Base-by-base conservation (phyloP, 2,329 filamentous ascomycete genomes). In the Pseudocercospora eumusae region DNA sequence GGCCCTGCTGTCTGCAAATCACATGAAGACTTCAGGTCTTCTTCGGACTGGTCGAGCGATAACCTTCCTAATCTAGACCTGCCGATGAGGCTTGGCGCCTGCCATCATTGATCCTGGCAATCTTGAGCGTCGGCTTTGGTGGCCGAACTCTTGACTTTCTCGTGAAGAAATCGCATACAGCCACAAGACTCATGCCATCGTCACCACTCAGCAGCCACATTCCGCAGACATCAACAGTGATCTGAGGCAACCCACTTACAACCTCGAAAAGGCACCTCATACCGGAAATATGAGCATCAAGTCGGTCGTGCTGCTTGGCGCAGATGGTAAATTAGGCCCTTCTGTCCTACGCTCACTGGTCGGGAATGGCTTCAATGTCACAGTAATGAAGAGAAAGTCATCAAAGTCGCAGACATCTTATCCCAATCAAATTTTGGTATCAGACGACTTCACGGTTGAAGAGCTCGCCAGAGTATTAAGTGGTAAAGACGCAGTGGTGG, bases 401-500 rank as follows among this genome's bases (percentile, higher is more conserved):
- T 84, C 82, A 4, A 74, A 63, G 11, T 77, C 77, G 70, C 73
- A 28, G 75, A 82, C 55, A 73, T 75, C 7, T 28, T 65, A 67
- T 55, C 66, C 66, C 2, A 64, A 64, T 13, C 60, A 66, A 63
- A 78, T 84, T 31, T 56, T 57, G 33, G 75, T 76, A 7, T 78
- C 81, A 27, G 79, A 86, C 69, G 83, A 81, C 65, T 75, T 79
- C 13, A 70, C 80, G 2, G 72, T 79, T 0, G 72, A 76, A 2
- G 81, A 82, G 21, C 78, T 89, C 13, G 79, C 74, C 0, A 64
- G 76, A 0, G 83, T 82, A 2, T 79, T 89, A 53, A 68, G 79
- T 52, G 83, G 82, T 42, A 81, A 86, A 61, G 85, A 88, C 64
- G 86, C 82, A 0, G 77, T 88, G 18, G 71, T 88, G 27, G 77